These are phyloP conservation scores for Fusarium camptoceras DNA, from an alignment of 2,329 filamentous ascomycete genomes.

Conservation along the genomic window DNA sequence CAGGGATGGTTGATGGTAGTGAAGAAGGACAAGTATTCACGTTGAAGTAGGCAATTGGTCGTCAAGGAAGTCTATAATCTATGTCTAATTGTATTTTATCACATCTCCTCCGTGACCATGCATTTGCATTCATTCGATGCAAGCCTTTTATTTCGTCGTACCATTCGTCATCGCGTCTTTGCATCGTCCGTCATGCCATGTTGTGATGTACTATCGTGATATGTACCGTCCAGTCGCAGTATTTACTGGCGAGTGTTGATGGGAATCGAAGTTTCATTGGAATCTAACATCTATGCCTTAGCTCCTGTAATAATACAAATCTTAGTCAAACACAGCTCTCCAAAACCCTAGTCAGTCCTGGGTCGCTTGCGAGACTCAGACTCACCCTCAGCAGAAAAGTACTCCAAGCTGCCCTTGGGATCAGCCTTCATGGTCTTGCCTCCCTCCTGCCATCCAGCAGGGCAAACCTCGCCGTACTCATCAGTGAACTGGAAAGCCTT, in stretches of 20 bases:
- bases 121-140: not conserved
- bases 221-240: not conserved
- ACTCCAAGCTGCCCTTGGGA: conserved; percentile 63
- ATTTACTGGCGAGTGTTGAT: conserved; percentile 32
- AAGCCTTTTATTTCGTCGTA: conserved; percentile 1
- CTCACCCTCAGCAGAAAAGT: conserved; percentile 53
- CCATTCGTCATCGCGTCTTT: conserved; percentile 19
- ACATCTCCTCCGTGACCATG: conserved; percentile 13
- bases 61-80: conserved; percentile 31
- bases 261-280: conserved; percentile 33
- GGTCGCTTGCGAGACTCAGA: conserved; percentile 42
- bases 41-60: not conserved
- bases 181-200: conserved; percentile 27
- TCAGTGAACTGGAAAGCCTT: conserved; percentile 86
- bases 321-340: conserved; percentile 28
- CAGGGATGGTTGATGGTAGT: not conserved
- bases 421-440: conserved; percentile 64
- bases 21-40: not conserved
- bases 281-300: conserved; percentile 38
- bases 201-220: not conserved
- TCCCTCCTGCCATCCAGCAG: conserved; percentile 62
- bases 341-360: conserved; percentile 25
- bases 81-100: conserved; percentile 19
- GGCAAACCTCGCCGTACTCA: conserved; percentile 81
- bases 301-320: conserved; percentile 36